Conservation (phyloP, 2,329 filamentous ascomycete species). For the Aspergillus cejpii region DNA sequence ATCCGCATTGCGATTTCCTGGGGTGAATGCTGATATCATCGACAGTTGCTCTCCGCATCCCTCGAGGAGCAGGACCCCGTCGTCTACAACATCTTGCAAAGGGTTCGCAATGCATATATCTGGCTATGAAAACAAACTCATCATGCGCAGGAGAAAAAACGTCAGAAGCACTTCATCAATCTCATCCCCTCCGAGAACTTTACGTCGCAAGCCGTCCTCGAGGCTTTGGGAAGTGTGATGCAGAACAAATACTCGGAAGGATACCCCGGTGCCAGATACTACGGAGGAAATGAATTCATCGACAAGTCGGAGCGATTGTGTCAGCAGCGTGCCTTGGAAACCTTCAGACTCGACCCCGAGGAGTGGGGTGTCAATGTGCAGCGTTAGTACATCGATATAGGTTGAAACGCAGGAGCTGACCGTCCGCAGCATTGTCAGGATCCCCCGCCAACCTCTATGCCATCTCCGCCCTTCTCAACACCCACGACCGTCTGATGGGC, state of each 20-base stretch:
- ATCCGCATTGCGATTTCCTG: background rate
- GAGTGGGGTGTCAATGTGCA: conserved; percentile 98
- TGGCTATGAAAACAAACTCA: too few relatives aligned
- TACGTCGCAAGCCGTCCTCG: conserved; percentile 84
- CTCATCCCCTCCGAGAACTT: conserved; percentile 94
- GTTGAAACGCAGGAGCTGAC: too few relatives aligned
- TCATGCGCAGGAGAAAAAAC: conserved; percentile 79
- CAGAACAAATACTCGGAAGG: conserved; percentile 99
- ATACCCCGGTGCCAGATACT: conserved; percentile 92
- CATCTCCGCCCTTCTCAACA: conserved; percentile 92
- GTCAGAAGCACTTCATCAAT: conserved; percentile 98
- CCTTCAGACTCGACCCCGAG: conserved; percentile 73
- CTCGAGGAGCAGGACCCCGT: conserved; percentile 79
- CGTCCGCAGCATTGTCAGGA: conserved; percentile 63
- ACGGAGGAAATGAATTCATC: conserved; percentile 94
- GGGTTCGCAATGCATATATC: conserved; percentile 61
- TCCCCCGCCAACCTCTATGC: conserved; percentile 71
- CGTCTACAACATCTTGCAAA: conserved; percentile 84
- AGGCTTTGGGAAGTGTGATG: conserved; percentile 89
- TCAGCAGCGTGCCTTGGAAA: conserved; percentile 80
- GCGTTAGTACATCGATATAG: too few relatives aligned
- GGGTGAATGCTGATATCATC: conserved; percentile 7
- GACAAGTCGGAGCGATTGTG: conserved; percentile 84
- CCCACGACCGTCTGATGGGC: conserved; percentile 95
- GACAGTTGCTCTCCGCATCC: conserved; percentile 70